Evolutionary conservation across 2,329 filamentous ascomycete species (phyloP), one percentile per base, ranked within the genome.

Genomic region (Fusarium siculi): DNA sequence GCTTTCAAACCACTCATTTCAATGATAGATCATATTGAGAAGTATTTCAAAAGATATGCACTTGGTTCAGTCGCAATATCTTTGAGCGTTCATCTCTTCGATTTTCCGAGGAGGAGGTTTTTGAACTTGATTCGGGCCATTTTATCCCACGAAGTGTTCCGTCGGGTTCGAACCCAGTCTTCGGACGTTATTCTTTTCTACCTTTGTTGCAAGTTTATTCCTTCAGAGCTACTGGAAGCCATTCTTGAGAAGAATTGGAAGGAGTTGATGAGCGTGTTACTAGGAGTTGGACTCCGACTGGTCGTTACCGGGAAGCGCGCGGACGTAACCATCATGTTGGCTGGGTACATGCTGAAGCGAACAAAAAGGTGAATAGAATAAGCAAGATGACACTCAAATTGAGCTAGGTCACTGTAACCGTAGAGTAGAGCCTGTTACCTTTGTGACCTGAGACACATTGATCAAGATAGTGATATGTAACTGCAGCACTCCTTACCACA

Each of bases 11-110:
- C 1, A 4, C 15, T 12, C 7, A 7, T 1, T 7, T 5, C 2
- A 5, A 25, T 12, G 1, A 44, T 8, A 18, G 0, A 0, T n/a
- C 10, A 18, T 12, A 9, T 25, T 4, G 7, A 12, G 16, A 19
- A 12, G n/a, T 0, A 44, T 8, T 12, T 9, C 3, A 12, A 0
- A 25, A 25, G 16, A 18, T 12, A 44, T 25, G 1, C 10, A 18
- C 4, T 12, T 12, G n/a, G n/a, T 1, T 28, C 28, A 28, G 10
- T 12, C 0, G n/a, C 10, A 8, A 9, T 18, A 7, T 43, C 6
- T 18, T 5, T 23, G 5, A 43, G n/a, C 5, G 4, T 18, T 43
- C 18, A 23, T 23, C n/a, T 43, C 15, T 9, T 16, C 15, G 7
- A 18, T 18, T 5, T 9, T 43, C 42, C 9, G 1, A 18, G 42